Evolutionary conservation across 768 basidiomycete genomes (phyloP).

Genomic region (Leccinum truebloodii): DNA sequence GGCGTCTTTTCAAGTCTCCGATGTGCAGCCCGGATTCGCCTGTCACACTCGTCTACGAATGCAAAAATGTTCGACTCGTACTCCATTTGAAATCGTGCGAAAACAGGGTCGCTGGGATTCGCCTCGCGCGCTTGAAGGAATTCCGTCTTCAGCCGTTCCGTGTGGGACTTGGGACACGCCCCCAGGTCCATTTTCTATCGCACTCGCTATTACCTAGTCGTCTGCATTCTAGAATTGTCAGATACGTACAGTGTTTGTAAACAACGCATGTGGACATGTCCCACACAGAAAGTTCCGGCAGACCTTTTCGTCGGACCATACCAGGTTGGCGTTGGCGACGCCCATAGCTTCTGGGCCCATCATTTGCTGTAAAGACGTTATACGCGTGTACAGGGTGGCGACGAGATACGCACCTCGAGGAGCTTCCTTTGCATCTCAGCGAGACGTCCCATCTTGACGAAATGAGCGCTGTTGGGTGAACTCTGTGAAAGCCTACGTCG

Average conservation of each 20-base stretch:
- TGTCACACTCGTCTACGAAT: slow-evolving; percentile 98
- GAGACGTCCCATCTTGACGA: slow-evolving; percentile 78
- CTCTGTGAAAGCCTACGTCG: background rate
- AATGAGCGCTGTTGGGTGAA: slow-evolving; percentile 12
- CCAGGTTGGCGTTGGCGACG: slow-evolving; percentile 86
- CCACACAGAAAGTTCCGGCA: slow-evolving; percentile 98
- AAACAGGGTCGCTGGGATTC: slow-evolving; percentile 77
- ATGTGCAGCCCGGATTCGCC: slow-evolving; percentile 92
- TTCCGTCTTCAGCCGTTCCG: slow-evolving; percentile 89
- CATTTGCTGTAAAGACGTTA: slow-evolving; percentile 76
- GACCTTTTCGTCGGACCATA: slow-evolving; percentile 96
- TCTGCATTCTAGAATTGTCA: background rate
- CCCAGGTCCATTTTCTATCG: slow-evolving; percentile 98
- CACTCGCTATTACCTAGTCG: slow-evolving; percentile 3
- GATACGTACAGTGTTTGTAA: slow-evolving; percentile 90
- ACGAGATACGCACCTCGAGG: slow-evolving; percentile 54
- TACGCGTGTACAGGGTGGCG: background rate
- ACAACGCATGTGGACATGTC: slow-evolving; percentile 96
- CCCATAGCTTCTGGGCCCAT: slow-evolving; percentile 99
- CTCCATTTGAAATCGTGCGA: slow-evolving; percentile 88
- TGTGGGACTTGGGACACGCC: slow-evolving; percentile 95
- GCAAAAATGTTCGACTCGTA: slow-evolving; percentile 94
- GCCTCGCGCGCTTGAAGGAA: slow-evolving; percentile 79
- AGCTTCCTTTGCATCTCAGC: slow-evolving; percentile 99
- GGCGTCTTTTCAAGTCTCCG: slow-evolving; percentile 97